Evolutionary conservation across 352 stramenopile genomes (phyloP), one percentile per base, ranked within the genome.

Genomic region (Globisporangium carolinianum): DNA sequence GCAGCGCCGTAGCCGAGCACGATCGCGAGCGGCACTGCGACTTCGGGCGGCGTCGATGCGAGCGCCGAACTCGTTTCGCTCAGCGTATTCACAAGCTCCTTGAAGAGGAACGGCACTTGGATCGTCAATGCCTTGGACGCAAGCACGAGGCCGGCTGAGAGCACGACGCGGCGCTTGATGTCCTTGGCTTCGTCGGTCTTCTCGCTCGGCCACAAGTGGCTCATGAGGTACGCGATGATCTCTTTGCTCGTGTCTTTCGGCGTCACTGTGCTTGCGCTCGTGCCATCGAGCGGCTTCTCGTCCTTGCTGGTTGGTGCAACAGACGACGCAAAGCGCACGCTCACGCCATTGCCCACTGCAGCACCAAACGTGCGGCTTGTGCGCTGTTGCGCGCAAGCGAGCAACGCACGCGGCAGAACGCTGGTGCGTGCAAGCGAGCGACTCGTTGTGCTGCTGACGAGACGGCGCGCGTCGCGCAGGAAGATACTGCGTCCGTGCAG

Each of bases 91-190:
- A 99, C 91, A 24, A 98, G 68, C 10, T 95, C 74, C 66, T 99
- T 99, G 72, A 99, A 99, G 41, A 99, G 74, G 68, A 98, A 99
- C 10, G 97, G 97, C 38, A 98, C 94, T 45, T 95, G 79, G 57
- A 98, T 97, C n/a, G 84, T 98, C 12, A 98, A 65, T 10, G 77
- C 76, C 69, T 98, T 98, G 51, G 86, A 87, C 6, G 64, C 76
- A 15, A 98, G 64, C 65, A 98, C 92, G 41, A 98, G 73, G 3
- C 71, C 73, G 0, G 96, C 62, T 1, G 86, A 94, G 47, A 83
- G 35, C 17, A 96, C 52, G 38, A 98, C 94, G 51, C 86, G 79
- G 36, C 72, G 53, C 69, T 94, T 94, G 62, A 93, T 82, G 61
- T 82, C 70, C 55, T 76, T 76, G 37, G 72, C 76, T 56, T 89